These are phyloP conservation scores for Austroboletus eburneus DNA, from an alignment of 768 basidiomycete genomes.

Conservation along the genomic window DNA sequence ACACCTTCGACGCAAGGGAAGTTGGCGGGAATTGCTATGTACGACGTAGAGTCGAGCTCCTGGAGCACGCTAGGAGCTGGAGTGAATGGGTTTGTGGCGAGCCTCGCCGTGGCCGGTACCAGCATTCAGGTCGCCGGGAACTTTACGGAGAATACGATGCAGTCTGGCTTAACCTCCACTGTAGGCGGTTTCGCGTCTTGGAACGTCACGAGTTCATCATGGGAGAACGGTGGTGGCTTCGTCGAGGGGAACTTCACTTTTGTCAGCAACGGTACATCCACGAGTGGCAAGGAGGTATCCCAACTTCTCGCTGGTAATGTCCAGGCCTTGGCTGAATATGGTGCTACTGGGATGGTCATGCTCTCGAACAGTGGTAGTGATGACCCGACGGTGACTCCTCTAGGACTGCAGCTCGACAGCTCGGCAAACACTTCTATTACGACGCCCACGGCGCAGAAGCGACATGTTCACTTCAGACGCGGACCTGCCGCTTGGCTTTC, in stretches of 20 bases:
- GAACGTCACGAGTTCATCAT: slow-evolving; percentile 54
- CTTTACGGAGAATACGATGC: slow-evolving; percentile 52
- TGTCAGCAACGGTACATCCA: slow-evolving; percentile 60
- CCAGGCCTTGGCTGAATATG: slow-evolving; percentile 51
- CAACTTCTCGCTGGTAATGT: slow-evolving; percentile 74
- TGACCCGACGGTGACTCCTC: slow-evolving; percentile 57
- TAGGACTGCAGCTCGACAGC: slow-evolving; percentile 53
- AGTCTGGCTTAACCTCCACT: slow-evolving; percentile 32
- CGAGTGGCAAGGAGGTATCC: slow-evolving; percentile 33
- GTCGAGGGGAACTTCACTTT: slow-evolving; percentile 67
- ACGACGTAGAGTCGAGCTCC: slow-evolving; percentile 56
- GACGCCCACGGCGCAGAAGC: slow-evolving; percentile 33
- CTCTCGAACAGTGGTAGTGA: slow-evolving; percentile 59
- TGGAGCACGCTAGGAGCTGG: slow-evolving; percentile 75
- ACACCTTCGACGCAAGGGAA: slow-evolving; percentile 48
- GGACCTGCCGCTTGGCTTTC: slow-evolving; percentile 46
- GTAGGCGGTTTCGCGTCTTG: slow-evolving; percentile 72
- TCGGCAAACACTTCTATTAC: slow-evolving; percentile 32
- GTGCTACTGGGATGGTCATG: slow-evolving; percentile 77
- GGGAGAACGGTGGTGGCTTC: slow-evolving; percentile 76
- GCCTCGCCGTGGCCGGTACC: slow-evolving; percentile 45
- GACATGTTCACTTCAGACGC: slow-evolving; percentile 36
- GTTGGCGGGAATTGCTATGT: slow-evolving; percentile 62
- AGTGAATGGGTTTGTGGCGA: slow-evolving; percentile 70
- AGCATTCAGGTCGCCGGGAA: slow-evolving; percentile 70